phyloP scores from a whole-genome alignment of 345 rosid genomes.

The Capsella bursapastoris region DNA sequence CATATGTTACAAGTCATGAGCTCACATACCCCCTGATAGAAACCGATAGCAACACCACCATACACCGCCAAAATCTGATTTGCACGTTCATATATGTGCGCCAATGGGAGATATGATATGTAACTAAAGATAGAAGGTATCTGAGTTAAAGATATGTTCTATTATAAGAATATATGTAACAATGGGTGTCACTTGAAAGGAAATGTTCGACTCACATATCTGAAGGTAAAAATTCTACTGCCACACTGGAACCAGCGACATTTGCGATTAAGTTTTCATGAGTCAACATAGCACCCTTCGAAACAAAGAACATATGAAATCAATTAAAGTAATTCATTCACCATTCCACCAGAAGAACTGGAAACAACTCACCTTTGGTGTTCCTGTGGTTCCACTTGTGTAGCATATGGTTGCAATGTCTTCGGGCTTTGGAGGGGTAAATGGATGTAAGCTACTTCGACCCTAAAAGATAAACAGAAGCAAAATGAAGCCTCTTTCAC shows the following conservation, averaged over 20 bases:
- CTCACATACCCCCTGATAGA: conserved; percentile 85
- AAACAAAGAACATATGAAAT: conserved; percentile 23
- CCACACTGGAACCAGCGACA: conserved; percentile 63
- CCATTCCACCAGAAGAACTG: conserved; percentile 10
- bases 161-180: not conserved
- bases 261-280: conserved; percentile 87
- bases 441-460: conserved; percentile 65
- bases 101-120: conserved; percentile 93
- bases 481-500: conserved; percentile 28
- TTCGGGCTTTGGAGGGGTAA: conserved; percentile 76
- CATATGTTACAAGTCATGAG: conserved; percentile 22
- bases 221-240: conserved; percentile 51
- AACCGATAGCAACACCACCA: conserved; percentile 76
- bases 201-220: conserved; percentile 70
- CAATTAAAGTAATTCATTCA: conserved; percentile 16
- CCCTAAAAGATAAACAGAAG: conserved; percentile 64
- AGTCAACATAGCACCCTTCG: conserved; percentile 79
- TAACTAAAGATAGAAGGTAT: conserved; percentile 53
- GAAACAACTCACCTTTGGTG: conserved; percentile 70
- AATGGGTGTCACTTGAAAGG: conserved; percentile 8
- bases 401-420: conserved; percentile 95
- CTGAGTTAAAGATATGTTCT: not conserved
- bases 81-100: conserved; percentile 86
- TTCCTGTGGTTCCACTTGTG: conserved; percentile 98
- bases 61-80: conserved; percentile 68